phyloP scores from a whole-genome alignment of 306 rosid species.

The Datisca glomerata region DNA sequence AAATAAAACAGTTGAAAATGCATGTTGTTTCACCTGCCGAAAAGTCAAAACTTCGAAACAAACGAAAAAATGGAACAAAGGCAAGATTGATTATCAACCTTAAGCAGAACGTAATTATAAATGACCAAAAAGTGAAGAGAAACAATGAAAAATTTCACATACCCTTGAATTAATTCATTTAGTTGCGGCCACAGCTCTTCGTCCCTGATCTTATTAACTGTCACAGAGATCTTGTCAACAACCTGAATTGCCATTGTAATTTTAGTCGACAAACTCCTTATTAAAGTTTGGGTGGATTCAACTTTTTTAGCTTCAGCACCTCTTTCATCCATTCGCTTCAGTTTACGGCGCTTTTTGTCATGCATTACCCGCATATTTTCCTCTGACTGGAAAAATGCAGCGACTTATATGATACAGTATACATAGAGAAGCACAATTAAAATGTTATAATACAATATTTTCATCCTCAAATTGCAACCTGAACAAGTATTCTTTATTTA shows the following conservation, averaged over 20 bases:
- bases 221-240: slow-evolving; percentile 76
- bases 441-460: too few relatives aligned
- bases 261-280: slow-evolving; percentile 67
- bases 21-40: too few relatives aligned
- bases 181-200: slow-evolving; percentile 95
- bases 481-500: too few relatives aligned
- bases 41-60: too few relatives aligned
- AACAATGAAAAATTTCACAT: slow-evolving; percentile 22
- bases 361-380: slow-evolving; percentile 87
- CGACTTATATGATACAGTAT: too few relatives aligned
- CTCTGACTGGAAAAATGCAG: slow-evolving; percentile 60
- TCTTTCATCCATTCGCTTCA: slow-evolving; percentile 59
- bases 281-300: slow-evolving; percentile 50
- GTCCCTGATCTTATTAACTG: slow-evolving; percentile 80
- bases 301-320: slow-evolving; percentile 74
- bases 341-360: slow-evolving; percentile 59
- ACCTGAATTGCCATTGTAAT: slow-evolving; percentile 86
- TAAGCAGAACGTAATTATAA: neutral
- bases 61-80: too few relatives aligned
- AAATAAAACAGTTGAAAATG: too few relatives aligned
- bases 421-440: too few relatives aligned
- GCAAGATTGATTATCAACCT: too few relatives aligned
- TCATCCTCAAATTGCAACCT: too few relatives aligned
- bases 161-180: slow-evolving; percentile 78
- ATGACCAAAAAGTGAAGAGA: neutral